Percentiles rank a stretch among this genome's conserved stretches.
Evolutionary conservation across 2,329 filamentous ascomycete genomes (phyloP).

Genomic region (Nothophaeocryptopus gaeumannii): DNA sequence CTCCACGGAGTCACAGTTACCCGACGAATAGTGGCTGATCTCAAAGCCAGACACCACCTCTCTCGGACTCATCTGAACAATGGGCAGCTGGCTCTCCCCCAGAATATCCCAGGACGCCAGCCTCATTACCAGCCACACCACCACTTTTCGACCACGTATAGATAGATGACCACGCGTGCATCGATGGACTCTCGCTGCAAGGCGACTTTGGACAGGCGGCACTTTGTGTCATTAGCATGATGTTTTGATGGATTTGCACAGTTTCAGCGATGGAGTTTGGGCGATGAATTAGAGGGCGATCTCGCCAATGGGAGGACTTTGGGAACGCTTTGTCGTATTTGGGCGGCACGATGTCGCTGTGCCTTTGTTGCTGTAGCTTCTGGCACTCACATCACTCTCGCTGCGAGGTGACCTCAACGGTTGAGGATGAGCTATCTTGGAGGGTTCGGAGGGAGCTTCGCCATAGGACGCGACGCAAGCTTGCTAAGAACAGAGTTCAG

Average conservation of each 20-base stretch:
- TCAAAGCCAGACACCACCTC: conserved; percentile 65
- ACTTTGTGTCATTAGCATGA: not conserved
- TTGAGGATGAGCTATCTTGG: no score
- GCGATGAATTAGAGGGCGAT: conserved; percentile 3
- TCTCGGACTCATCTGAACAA: conserved; percentile 68
- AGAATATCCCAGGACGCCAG: conserved; percentile 57
- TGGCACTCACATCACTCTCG: no score
- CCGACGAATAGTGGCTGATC: conserved; percentile 30
- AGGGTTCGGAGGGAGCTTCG: no score
- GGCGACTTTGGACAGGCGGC: not conserved
- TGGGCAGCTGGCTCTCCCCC: conserved; percentile 49
- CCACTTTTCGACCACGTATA: conserved; percentile 38
- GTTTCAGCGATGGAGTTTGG: conserved; percentile 12
- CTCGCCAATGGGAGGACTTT: not conserved
- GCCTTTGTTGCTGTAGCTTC: no score
- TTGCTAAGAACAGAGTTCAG: no score
- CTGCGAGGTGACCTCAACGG: no score
- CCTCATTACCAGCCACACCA: conserved; percentile 71
- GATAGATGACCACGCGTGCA: not conserved
- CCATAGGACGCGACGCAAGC: no score
- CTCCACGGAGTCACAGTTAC: conserved; percentile 20
- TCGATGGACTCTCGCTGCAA: not conserved
- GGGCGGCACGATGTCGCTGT: no score
- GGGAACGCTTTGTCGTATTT: not conserved
- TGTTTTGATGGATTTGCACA: not conserved